Conservation (phyloP, 2,329 filamentous ascomycete genomes). For the Teratosphaeria destructans region DNA sequence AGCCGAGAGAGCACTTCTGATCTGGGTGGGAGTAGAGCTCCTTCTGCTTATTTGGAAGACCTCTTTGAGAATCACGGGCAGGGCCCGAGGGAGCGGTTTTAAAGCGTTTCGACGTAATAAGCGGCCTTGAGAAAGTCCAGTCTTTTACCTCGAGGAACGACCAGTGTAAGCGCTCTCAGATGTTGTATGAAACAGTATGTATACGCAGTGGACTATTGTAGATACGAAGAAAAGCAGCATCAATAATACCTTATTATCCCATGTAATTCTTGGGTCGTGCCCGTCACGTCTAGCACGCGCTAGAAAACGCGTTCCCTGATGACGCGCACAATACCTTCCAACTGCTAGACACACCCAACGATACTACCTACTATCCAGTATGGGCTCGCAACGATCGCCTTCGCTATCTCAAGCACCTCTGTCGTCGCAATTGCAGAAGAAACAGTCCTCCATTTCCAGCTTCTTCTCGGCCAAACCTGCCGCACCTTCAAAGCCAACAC, state of each 20-base stretch:
- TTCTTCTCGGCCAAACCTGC: slow-evolving; percentile 22
- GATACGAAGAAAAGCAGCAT: neutral
- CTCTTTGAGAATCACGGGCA: slow-evolving; percentile 64
- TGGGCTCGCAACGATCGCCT: neutral
- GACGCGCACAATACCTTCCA: neutral
- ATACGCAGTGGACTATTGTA: neutral
- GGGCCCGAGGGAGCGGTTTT: slow-evolving; percentile 14
- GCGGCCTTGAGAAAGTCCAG: neutral
- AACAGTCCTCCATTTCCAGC: slow-evolving; percentile 67
- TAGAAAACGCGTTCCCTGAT: neutral
- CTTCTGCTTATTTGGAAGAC: slow-evolving; percentile 84
- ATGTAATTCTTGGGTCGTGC: neutral
- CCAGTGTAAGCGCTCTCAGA: neutral
- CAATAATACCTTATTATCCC: neutral
- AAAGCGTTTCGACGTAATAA: neutral
- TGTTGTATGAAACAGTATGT: neutral
- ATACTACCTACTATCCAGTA: neutral
- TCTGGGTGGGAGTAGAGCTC: slow-evolving; percentile 59
- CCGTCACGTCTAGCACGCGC: neutral
- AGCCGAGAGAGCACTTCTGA: slow-evolving; percentile 37
- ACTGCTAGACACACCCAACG: neutral
- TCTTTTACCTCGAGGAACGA: neutral
- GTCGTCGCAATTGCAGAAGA: slow-evolving; percentile 41
- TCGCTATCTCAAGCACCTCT: neutral
- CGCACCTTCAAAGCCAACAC: slow-evolving; percentile 13